Percentiles rank a stretch among this genome's conserved stretches.
These are phyloP conservation scores for Porcisia deanei DNA, from an alignment of 208 protist genomes.

Conservation along the genomic window DNA sequence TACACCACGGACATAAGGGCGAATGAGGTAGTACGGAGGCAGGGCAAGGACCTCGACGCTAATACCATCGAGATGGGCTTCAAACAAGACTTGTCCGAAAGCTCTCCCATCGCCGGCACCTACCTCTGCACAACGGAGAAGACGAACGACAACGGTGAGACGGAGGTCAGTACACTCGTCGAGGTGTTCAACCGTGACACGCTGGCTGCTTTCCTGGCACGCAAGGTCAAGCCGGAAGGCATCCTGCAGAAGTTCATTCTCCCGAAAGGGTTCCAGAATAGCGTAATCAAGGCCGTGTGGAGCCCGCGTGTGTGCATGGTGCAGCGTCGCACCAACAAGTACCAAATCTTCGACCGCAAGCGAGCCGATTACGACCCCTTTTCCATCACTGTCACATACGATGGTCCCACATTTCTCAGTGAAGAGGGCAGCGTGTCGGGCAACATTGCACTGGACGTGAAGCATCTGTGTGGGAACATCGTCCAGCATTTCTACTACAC, in stretches of 20 bases:
- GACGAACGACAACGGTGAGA: conserved; percentile 47
- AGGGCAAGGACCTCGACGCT: conserved; percentile 87
- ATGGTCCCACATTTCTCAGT: conserved; percentile 81
- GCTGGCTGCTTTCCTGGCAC: conserved; percentile 71
- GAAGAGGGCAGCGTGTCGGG: conserved; percentile 75
- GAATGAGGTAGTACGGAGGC: conserved; percentile 79
- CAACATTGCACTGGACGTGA: conserved; percentile 74
- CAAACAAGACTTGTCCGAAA: conserved; percentile 32
- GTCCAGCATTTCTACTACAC: conserved; percentile 90
- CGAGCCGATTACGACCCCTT: conserved; percentile 73
- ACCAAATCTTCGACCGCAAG: conserved; percentile 68
- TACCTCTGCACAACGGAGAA: conserved; percentile 72
- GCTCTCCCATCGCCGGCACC: conserved; percentile 71
- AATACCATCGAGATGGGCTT: conserved; percentile 82
- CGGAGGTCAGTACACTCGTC: conserved; percentile 59
- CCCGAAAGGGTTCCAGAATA: conserved; percentile 88
- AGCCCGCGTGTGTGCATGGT: conserved; percentile 86
- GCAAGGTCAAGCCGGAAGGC: conserved; percentile 81
- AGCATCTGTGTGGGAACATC: conserved; percentile 80
- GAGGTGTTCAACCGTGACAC: conserved; percentile 87
- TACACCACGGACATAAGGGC: conserved; percentile 86
- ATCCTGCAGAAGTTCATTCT: conserved; percentile 87
- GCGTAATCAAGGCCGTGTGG: conserved; percentile 85
- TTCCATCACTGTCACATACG: conserved; percentile 79
- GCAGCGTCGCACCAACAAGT: conserved; percentile 85